These are phyloP conservation scores for Draba incana DNA, from an alignment of 345 rosid genomes.

Conservation along the genomic window DNA sequence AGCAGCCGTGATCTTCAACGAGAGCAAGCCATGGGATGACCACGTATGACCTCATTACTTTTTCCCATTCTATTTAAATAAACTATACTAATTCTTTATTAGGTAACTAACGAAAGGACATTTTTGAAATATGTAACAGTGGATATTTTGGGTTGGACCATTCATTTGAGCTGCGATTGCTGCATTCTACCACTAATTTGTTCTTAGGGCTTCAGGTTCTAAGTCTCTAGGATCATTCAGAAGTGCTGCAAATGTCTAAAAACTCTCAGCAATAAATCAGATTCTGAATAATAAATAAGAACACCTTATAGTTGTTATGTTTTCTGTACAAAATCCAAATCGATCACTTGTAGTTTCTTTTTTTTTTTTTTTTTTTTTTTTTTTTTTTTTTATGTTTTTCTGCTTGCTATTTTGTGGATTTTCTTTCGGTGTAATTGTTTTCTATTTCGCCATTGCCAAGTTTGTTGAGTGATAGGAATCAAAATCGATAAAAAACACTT, in stretches of 20 bases:
- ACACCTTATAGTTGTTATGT: constrained; percentile 23
- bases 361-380: neutral
- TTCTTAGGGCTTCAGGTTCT: constrained; percentile 56
- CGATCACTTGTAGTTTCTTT: constrained; percentile 16
- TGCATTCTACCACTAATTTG: constrained; percentile 60
- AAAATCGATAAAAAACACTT: constrained; percentile 1
- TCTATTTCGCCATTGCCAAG: constrained; percentile 3
- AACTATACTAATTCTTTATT: neutral
- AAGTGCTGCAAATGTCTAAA: constrained; percentile 50
- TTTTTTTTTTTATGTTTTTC: neutral
- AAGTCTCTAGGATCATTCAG: constrained; percentile 65
- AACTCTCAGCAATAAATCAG: constrained; percentile 2
- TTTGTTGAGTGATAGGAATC: constrained; percentile 18
- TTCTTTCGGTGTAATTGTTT: constrained; percentile 13
- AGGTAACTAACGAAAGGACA: neutral
- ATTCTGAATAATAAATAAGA: constrained; percentile 22
- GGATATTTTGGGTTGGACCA: constrained; percentile 86
- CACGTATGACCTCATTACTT: constrained; percentile 57
- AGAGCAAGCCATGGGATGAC: constrained; percentile 89
- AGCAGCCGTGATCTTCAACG: constrained; percentile 85
- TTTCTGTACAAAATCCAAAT: constrained; percentile 38
- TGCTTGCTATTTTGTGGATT: constrained; percentile 15
- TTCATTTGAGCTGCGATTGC: constrained; percentile 68
- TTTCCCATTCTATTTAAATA: neutral
- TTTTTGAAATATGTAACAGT: constrained; percentile 44